Percentiles rank a stretch among this genome's conserved stretches.
Evolutionary conservation across 345 rosid genomes (phyloP).

Genomic region (Murraya paniculata): DNA sequence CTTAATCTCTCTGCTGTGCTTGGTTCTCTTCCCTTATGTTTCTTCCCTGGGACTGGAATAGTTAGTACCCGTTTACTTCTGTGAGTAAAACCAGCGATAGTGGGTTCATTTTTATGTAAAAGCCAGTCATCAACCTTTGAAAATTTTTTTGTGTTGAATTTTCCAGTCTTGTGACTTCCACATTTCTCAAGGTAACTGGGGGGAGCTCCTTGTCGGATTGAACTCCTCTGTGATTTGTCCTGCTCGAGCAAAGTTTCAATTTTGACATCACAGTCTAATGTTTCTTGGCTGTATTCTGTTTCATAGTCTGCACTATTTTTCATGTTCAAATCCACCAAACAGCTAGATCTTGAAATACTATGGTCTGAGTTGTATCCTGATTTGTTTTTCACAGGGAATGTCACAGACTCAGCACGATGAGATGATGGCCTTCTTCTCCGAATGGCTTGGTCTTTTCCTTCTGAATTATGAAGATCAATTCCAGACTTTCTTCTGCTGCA

Average conservation of each 20-base stretch:
- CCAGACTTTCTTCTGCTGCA: slow-evolving; percentile 61
- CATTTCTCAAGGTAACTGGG: slow-evolving; percentile 17
- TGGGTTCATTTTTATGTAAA: slow-evolving; percentile 29
- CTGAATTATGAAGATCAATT: slow-evolving; percentile 25
- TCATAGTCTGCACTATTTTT: slow-evolving; percentile 40
- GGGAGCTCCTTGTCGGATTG: slow-evolving; percentile 10
- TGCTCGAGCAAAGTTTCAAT: slow-evolving; percentile 30
- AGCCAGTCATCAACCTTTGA: slow-evolving; percentile 50
- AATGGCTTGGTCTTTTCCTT: slow-evolving; percentile 18
- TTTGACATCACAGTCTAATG: slow-evolving; percentile 51
- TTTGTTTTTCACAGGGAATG: slow-evolving; percentile 43
- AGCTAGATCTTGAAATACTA: slow-evolving; percentile 55
- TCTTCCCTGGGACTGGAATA: slow-evolving; percentile 32
- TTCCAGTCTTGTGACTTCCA: slow-evolving; percentile 12
- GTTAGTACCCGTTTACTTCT: slow-evolving; percentile 37
- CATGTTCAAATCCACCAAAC: slow-evolving; percentile 34
- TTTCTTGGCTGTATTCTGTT: slow-evolving; percentile 59
- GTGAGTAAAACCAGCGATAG: slow-evolving; percentile 18
- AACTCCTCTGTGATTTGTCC: slow-evolving; percentile 15
- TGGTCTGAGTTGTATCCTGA: slow-evolving; percentile 42
- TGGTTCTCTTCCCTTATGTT: slow-evolving; percentile 14
- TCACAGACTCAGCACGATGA: slow-evolving; percentile 53
- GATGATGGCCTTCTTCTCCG: slow-evolving; percentile 39
- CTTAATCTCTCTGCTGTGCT: slow-evolving; percentile 11
- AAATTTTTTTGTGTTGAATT: slow-evolving; percentile 22